Base-by-base conservation (phyloP, 1,284 basidiomycete species). In the Taiwanofungus camphoratus region DNA sequence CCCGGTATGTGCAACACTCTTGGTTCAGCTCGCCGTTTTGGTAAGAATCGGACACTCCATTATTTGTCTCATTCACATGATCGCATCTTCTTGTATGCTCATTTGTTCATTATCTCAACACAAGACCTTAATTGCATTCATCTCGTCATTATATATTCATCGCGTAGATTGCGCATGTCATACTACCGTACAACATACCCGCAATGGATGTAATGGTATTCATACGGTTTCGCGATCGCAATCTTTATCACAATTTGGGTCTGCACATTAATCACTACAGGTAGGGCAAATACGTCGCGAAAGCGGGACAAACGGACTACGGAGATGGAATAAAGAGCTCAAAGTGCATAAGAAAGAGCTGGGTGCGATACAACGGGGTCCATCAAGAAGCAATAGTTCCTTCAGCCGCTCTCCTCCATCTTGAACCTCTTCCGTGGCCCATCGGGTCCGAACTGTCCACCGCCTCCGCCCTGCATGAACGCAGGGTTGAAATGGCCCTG, bases 401-500 rank as follows among this genome's bases (percentile, higher is more conserved):
- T 44, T 60, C 55, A 69, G 34, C 59, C 63, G 46, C 64, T 66
- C 21, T 74, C 73, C 44, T 76, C 73, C 44, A 66, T 60, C 50
- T 70, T 67, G 57, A 68, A 75, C 30, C 74, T 64, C 51, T 83
- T 83, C 57, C 74, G 66, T 26, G 75, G 72, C 33, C 75, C 76
- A 52, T 77, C 71, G 29, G 65, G 65, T 41, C 62, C 67, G 50
- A 64, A 66, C 50, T 67, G 65, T 39, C 65, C 67, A 26, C 61
- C 62, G 11, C 62, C 64, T 24, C 66, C 66, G 36, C 67, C 70
- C 57, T 73, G 73, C 68, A 82, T 79, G 59, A 86, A 86, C 26
- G 79, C 80, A 8, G 82, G 81, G 59, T 85, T 85, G 65, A 82
- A 78, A 62, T 85, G 80, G 13, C 80, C 80, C 46, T 64, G 64